Conservation (phyloP, 192 early-diverging fungal species). For the Umbelopsis sp. region DNA sequence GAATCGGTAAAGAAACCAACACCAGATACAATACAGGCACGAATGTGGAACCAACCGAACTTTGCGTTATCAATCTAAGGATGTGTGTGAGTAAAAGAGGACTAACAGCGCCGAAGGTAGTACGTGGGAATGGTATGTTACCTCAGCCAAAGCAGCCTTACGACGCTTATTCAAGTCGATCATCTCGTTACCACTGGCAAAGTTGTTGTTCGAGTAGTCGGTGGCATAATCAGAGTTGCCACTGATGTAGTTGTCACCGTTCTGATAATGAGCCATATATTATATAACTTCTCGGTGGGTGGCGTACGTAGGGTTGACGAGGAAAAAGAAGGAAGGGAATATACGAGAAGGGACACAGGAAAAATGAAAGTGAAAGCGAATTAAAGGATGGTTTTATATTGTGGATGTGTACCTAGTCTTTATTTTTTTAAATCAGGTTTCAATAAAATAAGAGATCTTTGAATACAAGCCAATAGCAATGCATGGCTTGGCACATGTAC, state of each 20-base stretch:
- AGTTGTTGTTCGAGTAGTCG: slow-evolving; percentile 7
- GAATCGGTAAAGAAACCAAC: slow-evolving; percentile 91
- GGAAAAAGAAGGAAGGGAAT: too few species aligned
- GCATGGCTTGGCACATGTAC: background rate
- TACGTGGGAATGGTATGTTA: too few species aligned
- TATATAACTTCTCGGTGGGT: background rate
- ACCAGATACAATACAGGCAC: slow-evolving; percentile 71
- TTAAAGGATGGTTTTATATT: background rate
- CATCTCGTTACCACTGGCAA: background rate
- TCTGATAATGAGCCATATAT: background rate
- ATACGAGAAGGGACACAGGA: too few species aligned
- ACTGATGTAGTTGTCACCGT: background rate
- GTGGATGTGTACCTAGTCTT: background rate
- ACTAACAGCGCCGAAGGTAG: background rate
- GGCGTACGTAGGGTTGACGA: too few species aligned
- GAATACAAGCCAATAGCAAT: background rate
- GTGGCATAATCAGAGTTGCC: background rate
- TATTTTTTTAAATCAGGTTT: background rate
- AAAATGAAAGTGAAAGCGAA: too few species aligned
- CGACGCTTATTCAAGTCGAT: slow-evolving; percentile 34
- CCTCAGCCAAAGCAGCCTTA: slow-evolving; percentile 37
- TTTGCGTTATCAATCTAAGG: slow-evolving; percentile 73
- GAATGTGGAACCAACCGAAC: slow-evolving; percentile 78
- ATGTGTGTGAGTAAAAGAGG: background rate
- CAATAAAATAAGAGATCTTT: background rate